Base-by-base conservation (phyloP, 805 yeast species). In the Scheffersomyces ergatensis region DNA sequence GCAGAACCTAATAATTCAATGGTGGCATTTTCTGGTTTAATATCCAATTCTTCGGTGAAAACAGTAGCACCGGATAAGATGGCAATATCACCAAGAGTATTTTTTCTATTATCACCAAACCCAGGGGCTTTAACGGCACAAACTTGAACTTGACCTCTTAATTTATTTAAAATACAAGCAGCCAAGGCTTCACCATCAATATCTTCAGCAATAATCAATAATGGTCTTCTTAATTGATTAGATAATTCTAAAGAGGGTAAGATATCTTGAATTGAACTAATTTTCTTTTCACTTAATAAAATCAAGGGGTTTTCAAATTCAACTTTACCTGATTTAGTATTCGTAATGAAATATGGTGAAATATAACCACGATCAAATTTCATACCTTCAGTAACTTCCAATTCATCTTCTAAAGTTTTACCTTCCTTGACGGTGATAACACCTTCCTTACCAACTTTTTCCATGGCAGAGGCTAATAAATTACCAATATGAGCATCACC, bases 51-150 rank as follows among this genome's bases (percentile, higher is more conserved):
- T 69, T 90, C 97, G 51, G 97, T 89, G 72, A 78, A 78, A 25
- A 78, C 83, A 37, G 96, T 87, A 69, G 97, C 97, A 47, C 97
- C 97, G 33, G 97, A 84, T 48, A 90, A 77, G 57, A 89, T 84
- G 58, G 97, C 96, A 67, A 93, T 82, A 67, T 93, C 99, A 53
- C 96, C 97, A 48, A 93, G 74, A 51, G 87, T 89, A 77, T 89
- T 89, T 79, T 88, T 87, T 75, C 97, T 85, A 83, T 93, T 90
- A 76, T 93, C 99, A 67, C 98, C 99, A 60, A 92, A 93, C 39
- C 99, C 99, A 57, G 99, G 99, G 25, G 98, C 96, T 78, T 90
- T 92, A 52, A 93, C 97, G 54, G 93, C 95, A 63, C 93, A 86
- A 46, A 93, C 97, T 70, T 89, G 95, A 46, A 93, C 97, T 76